phyloP scores from a whole-genome alignment of 2,329 filamentous ascomycete species.

The Penicillium sp. region DNA sequence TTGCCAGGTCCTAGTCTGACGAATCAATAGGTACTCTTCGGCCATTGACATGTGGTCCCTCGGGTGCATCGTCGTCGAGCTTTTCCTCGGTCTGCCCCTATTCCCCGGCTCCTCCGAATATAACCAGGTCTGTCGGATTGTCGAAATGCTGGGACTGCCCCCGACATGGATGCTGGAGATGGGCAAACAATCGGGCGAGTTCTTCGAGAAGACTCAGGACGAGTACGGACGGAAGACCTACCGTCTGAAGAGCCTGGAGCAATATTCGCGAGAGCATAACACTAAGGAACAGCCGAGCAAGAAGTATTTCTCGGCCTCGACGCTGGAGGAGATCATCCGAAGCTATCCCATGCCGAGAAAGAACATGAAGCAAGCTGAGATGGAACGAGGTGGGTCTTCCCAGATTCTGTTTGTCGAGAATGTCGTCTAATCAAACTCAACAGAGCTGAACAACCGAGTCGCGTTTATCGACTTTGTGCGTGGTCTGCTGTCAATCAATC shows the following conservation, averaged over 20 bases:
- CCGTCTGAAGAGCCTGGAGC: conserved; percentile 92
- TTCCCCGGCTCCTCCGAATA: conserved; percentile 98
- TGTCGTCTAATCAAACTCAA: conserved; percentile 17
- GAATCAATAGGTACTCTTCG: conserved; percentile 67
- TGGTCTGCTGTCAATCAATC: conserved; percentile 88
- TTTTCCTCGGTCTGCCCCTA: conserved; percentile 88
- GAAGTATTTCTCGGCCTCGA: conserved; percentile 96
- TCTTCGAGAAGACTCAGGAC: conserved; percentile 88
- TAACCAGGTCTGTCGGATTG: conserved; percentile 94
- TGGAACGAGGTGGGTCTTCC: conserved; percentile 73
- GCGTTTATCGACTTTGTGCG: conserved; percentile 98
- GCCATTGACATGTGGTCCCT: conserved; percentile 99
- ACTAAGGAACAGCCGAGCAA: conserved; percentile 99
- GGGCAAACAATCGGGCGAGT: conserved; percentile 95
- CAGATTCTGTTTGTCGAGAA: neutral
- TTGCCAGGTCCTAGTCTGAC: conserved; percentile 12
- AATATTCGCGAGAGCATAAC: conserved; percentile 90
- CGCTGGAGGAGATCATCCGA: conserved; percentile 93
- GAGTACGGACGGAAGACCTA: conserved; percentile 90
- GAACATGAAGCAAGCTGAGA: conserved; percentile 97
- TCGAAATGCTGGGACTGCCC: conserved; percentile 94
- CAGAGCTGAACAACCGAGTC: conserved; percentile 97
- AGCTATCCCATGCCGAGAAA: conserved; percentile 97
- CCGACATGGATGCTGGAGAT: conserved; percentile 99
- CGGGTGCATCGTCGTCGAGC: conserved; percentile 94